Percentiles rank a stretch among this genome's conserved stretches.
Conservation (phyloP, 495 filamentous ascomycete species). For the Talaromyces nanjingensis region DNA sequence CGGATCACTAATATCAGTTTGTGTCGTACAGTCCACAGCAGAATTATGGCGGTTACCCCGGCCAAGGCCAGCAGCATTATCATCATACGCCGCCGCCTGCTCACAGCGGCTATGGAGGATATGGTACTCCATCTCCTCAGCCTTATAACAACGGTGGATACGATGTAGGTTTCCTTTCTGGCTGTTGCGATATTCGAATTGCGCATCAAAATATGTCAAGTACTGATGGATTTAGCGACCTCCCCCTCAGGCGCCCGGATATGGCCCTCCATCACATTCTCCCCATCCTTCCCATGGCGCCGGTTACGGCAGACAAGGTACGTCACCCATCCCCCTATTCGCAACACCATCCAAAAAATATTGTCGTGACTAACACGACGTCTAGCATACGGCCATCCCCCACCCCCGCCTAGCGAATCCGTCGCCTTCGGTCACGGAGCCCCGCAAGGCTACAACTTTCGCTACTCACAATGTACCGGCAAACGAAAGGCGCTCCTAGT, state of each 20-base stretch:
- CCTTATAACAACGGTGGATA: slow-evolving; percentile 36
- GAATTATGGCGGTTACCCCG: slow-evolving; percentile 41
- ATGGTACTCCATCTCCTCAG: slow-evolving; percentile 31
- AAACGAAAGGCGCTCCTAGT: slow-evolving; percentile 88
- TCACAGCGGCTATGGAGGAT: slow-evolving; percentile 36
- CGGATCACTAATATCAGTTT: not conserved
- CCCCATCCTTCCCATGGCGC: slow-evolving; percentile 28
- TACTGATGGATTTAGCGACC: slow-evolving; percentile 17
- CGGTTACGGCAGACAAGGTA: slow-evolving; percentile 33
- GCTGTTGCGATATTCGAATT: not conserved
- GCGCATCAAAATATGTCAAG: not conserved
- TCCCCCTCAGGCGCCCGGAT: slow-evolving; percentile 22
- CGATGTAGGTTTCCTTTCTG: slow-evolving; percentile 23
- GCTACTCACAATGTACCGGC: slow-evolving; percentile 89
- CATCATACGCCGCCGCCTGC: slow-evolving; percentile 19
- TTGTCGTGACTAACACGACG: too few species aligned
- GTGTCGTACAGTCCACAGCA: slow-evolving; percentile 22
- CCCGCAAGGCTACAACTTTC: slow-evolving; percentile 71
- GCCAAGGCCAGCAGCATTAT: slow-evolving; percentile 40
- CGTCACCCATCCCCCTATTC: too few species aligned
- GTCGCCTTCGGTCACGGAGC: slow-evolving; percentile 71
- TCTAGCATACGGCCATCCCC: slow-evolving; percentile 23
- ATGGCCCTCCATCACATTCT: slow-evolving; percentile 24
- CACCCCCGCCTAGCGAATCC: slow-evolving; percentile 33
- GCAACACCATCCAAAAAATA: too few species aligned